Conservation (phyloP, 2,329 filamentous ascomycete species). For the Colletotrichum falcatum region DNA sequence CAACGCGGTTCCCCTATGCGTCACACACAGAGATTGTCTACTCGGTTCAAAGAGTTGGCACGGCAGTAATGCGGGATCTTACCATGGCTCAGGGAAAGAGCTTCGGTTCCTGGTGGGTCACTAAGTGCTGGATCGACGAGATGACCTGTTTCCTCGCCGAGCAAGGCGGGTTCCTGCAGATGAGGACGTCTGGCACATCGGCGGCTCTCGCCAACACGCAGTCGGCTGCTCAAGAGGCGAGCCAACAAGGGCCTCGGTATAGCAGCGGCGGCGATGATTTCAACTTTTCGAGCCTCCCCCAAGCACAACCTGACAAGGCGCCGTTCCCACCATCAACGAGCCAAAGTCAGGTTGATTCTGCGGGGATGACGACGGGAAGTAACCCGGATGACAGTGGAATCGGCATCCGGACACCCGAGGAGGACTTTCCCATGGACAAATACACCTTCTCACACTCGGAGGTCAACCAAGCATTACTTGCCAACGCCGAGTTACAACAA, state of each 20-base stretch:
- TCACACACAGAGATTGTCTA: conserved; percentile 79
- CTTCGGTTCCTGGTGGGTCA: conserved; percentile 94
- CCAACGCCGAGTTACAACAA: conserved; percentile 47
- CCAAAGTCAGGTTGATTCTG: conserved; percentile 56
- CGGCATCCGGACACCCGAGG: conserved; percentile 75
- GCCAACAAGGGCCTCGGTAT: conserved; percentile 53
- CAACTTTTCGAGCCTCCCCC: conserved; percentile 57
- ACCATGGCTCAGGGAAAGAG: conserved; percentile 82
- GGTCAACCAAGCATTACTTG: conserved; percentile 49
- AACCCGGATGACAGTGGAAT: conserved; percentile 77
- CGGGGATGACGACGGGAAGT: conserved; percentile 58
- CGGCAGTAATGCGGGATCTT: conserved; percentile 82
- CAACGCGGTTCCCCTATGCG: conserved; percentile 79
- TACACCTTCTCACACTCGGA: conserved; percentile 60
- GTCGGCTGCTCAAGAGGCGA: conserved; percentile 51
- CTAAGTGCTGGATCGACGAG: conserved; percentile 95
- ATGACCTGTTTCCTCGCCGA: conserved; percentile 92
- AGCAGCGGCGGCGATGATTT: conserved; percentile 61
- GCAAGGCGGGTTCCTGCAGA: conserved; percentile 86
- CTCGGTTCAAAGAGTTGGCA: conserved; percentile 80
- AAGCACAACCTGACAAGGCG: conserved; percentile 62
- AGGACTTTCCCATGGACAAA: conserved; percentile 72
- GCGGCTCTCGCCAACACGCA: conserved; percentile 50
- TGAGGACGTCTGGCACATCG: conserved; percentile 56
- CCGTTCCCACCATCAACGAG: conserved; percentile 61